Conservation (phyloP, 345 rosid genomes). For the Mercurialis annua region DNA sequence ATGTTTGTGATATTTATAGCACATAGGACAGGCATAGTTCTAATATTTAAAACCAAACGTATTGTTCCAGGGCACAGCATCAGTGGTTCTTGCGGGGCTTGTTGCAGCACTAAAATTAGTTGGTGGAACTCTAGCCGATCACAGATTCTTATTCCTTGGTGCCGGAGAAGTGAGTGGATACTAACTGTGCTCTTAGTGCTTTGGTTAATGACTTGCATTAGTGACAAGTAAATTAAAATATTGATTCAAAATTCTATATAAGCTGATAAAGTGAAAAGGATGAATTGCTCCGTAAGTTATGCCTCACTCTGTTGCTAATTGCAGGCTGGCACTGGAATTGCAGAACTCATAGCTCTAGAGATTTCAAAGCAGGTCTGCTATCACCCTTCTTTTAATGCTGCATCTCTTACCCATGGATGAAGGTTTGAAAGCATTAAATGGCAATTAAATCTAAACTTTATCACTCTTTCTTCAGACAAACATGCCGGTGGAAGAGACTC, state of each 20-base stretch:
- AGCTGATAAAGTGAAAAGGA: neutral
- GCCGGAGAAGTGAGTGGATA: constrained; percentile 76
- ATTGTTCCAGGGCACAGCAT: constrained; percentile 82
- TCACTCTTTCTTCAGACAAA: constrained; percentile 51
- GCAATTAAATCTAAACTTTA: neutral
- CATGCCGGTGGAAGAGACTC: constrained; percentile 70
- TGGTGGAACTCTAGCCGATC: constrained; percentile 76
- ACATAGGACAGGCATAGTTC: constrained; percentile 1
- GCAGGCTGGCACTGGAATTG: constrained; percentile 99
- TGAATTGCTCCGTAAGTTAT: neutral
- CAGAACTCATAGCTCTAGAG: constrained; percentile 89
- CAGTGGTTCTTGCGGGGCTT: constrained; percentile 97
- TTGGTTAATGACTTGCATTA: neutral
- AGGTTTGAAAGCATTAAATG: constrained; percentile 7
- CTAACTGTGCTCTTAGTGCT: neutral
- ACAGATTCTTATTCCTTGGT: constrained; percentile 87
- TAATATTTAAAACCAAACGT: constrained; percentile 11
- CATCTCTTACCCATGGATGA: neutral
- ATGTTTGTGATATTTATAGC: constrained; percentile 3
- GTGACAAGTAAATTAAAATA: neutral
- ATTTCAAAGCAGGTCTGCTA: constrained; percentile 70
- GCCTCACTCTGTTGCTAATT: constrained; percentile 16
- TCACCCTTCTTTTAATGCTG: constrained; percentile 4
- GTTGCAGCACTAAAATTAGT: constrained; percentile 68
- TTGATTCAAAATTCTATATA: neutral